A percentile compares a stretch with the other conserved stretches of the same genome.
Evolutionary conservation across 2,329 filamentous ascomycete species (phyloP).

Genomic region (Penicillium frequentans): DNA sequence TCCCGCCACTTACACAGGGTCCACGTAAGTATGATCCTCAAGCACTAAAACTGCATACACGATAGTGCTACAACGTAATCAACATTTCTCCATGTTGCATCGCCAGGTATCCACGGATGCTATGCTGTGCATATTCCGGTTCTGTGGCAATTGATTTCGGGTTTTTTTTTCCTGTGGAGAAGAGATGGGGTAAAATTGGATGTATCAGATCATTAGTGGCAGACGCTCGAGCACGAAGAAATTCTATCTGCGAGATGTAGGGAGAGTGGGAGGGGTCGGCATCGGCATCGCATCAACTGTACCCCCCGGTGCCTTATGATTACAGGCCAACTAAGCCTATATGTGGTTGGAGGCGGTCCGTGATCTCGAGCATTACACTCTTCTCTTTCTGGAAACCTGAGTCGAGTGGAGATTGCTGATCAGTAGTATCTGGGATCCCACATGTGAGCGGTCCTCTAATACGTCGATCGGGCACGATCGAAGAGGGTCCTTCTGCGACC

Average conservation of each 20-base stretch:
- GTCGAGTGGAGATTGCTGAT: not conserved
- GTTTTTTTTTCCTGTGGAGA: conserved; percentile 6
- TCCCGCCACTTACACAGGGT: not conserved
- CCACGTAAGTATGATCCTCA: not conserved
- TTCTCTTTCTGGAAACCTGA: not conserved
- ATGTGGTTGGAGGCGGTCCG: not conserved
- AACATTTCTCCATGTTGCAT: conserved; percentile 9
- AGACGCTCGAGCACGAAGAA: not conserved
- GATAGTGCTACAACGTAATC: not conserved
- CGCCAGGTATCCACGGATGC: conserved; percentile 9
- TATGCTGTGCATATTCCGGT: conserved; percentile 19
- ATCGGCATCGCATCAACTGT: not conserved
- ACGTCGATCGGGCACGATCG: conserved; percentile 13
- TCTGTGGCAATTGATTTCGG: conserved; percentile 8
- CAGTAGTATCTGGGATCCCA: not conserved
- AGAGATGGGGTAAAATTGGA: conserved; percentile 4
- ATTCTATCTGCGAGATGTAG: not conserved
- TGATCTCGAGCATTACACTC: not conserved
- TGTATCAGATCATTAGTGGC: conserved; percentile 14
- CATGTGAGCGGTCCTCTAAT: conserved; percentile 2
- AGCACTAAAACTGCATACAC: not conserved
- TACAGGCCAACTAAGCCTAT: not conserved
- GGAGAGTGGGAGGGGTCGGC: not conserved
- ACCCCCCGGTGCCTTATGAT: not conserved
- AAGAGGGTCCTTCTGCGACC: conserved; percentile 3